Evolutionary conservation across 257 asterid genomes (phyloP), one percentile per base, ranked within the genome.

Genomic region (Henckelia pumila): DNA sequence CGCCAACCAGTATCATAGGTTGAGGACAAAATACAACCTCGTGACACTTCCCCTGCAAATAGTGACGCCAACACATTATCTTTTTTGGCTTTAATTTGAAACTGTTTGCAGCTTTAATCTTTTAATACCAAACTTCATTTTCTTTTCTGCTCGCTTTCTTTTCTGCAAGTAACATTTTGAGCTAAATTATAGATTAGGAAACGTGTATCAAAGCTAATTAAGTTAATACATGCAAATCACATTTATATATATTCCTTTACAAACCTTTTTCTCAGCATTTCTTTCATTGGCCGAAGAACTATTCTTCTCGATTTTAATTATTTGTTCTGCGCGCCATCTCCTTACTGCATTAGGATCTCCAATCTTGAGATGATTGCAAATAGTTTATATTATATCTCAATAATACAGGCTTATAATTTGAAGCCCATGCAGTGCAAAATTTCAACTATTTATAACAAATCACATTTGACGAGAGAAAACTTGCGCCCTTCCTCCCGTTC

Each of bases 41-140:
- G 19, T 82, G 83, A 82, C 99, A 93, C 87, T 95, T 88, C 61
- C 99, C 97, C 52, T 78, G 75, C 33, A 83, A 73, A 84, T 82
- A 93, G 86, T 90, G 96, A 33, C 85, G 88, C 80, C 97, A 90
- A 79, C 75, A 77, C 19, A 72, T 60, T 67, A 80, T 83, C 35
- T 71, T 75, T 76, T 85, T 88, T 64, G 88, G 89, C 78, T 81
- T 93, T 78, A 72, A 14, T 81, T 93, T 78, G 74, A 14, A 59
- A 77, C 77, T 25, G 95, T 89, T 75, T 69, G 91, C 73, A 90
- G 79, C 84, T 84, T 93, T 77, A 90, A 78, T 77, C 95, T 84
- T 71, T 79, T 88, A 73, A 88, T 85, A 66, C 99, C 99, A 64
- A 77, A 87, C 74, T 79, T 63, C 71, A 86, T 80, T 75, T 90